phyloP scores from a whole-genome alignment of 139 green algal species.

The Tetradesmus obliquus region DNA sequence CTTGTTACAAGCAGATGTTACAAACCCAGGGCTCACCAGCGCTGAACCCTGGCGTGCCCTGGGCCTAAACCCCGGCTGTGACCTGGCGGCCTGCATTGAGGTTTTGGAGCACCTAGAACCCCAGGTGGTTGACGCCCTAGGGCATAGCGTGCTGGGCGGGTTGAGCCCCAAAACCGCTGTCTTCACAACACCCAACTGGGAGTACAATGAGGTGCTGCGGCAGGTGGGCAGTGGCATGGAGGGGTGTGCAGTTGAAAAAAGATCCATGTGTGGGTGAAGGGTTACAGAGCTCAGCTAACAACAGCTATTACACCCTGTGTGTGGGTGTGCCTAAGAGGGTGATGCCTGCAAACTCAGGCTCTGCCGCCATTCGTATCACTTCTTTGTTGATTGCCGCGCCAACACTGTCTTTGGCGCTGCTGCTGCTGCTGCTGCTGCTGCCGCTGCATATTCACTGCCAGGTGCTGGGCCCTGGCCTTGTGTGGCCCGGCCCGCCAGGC shows the following conservation, averaged over 20 bases:
- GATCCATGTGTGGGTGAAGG: no score
- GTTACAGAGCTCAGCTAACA: no score
- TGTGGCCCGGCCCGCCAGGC: slow-evolving; percentile 1
- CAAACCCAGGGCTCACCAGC: not conserved
- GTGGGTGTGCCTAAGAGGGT: no score
- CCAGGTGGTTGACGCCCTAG: not conserved
- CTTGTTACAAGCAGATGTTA: slow-evolving; percentile 28
- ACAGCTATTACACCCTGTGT: no score
- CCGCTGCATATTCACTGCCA: not conserved
- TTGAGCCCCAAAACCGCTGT: slow-evolving; percentile 18
- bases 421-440: not conserved
- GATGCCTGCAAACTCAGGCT: no score
- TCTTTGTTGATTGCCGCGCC: no score
- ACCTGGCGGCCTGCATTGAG: slow-evolving; percentile 38
- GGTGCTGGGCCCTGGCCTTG: not conserved
- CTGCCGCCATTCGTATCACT: no score
- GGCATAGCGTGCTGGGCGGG: slow-evolving; percentile 13
- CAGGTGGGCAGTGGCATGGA: not conserved
- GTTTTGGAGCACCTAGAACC: slow-evolving; percentile 37
- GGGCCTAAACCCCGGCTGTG: not conserved
- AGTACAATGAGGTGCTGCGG: slow-evolving; percentile 34
- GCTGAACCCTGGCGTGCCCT: not conserved
- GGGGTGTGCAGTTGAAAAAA: no score
- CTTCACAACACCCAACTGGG: slow-evolving; percentile 41
- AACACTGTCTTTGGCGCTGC: no score